These are phyloP conservation scores for Trichosporon sp. DNA, from an alignment of 1,284 basidiomycete species.

Conservation along the genomic window DNA sequence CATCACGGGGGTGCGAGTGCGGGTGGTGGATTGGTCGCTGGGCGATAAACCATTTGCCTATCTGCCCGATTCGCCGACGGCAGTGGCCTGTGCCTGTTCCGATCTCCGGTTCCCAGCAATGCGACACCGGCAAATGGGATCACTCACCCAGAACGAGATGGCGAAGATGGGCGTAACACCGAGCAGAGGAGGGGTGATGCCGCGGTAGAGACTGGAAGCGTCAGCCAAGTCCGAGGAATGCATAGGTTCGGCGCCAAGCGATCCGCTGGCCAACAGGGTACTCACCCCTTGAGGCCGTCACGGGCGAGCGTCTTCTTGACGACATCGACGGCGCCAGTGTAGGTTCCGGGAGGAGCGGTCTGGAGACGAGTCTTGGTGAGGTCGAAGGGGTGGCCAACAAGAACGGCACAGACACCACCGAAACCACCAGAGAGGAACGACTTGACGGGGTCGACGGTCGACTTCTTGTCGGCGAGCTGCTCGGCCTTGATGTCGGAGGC, in stretches of 20 bases:
- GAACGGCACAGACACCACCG: constrained; percentile 58
- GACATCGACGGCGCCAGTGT: constrained; percentile 89
- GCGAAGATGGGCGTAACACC: constrained; percentile 99
- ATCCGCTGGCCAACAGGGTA: constrained; percentile 6
- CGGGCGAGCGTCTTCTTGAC: constrained; percentile 81
- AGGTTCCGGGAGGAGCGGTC: constrained; percentile 82
- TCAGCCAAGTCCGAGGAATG: background rate
- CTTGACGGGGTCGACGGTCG: constrained; percentile 54
- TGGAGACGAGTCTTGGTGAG: constrained; percentile 94
- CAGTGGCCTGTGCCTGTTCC: background rate
- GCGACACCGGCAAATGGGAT: background rate
- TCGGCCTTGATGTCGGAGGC: constrained; percentile 28
- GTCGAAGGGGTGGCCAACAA: constrained; percentile 90
- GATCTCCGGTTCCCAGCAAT: background rate
- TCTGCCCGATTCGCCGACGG: constrained; percentile 3
- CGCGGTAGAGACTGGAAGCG: constrained; percentile 73
- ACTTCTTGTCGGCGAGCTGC: constrained; percentile 20
- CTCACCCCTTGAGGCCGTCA: constrained; percentile 83
- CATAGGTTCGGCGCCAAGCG: background rate
- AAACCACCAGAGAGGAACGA: constrained; percentile 86
- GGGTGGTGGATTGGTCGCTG: background rate
- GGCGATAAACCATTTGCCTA: background rate
- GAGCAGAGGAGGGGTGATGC: constrained; percentile 90
- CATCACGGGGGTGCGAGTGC: background rate
- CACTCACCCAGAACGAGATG: constrained; percentile 87